phyloP scores from a whole-genome alignment of 2,329 filamentous ascomycete genomes.

The Polychaeton citri region DNA sequence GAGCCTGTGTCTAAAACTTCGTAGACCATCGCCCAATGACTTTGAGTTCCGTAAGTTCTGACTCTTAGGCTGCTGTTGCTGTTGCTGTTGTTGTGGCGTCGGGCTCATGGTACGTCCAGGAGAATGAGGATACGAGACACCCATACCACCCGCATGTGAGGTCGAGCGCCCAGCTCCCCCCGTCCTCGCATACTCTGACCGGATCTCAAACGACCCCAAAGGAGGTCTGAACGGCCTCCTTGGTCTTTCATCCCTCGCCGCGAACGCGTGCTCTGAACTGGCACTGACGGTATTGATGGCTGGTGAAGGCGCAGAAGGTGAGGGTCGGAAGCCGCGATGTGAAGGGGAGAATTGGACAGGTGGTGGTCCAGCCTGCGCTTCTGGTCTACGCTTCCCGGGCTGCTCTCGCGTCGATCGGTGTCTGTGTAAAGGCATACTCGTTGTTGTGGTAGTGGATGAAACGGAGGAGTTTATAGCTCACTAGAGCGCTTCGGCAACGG shows the following conservation, averaged over 20 bases:
- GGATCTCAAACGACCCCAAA: slow-evolving; percentile 6
- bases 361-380: too few species aligned
- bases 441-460: too few species aligned
- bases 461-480: too few species aligned
- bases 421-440: too few species aligned
- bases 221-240: slow-evolving; percentile 14
- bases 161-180: background rate
- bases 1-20: slow-evolving; percentile 11
- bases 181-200: background rate
- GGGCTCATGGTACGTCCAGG: background rate
- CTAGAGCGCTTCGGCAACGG: too few species aligned
- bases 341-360: slow-evolving; percentile 7
- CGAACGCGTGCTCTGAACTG: slow-evolving; percentile 22
- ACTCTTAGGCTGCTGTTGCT: background rate
- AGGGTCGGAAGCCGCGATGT: slow-evolving; percentile 16
- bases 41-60: slow-evolving; percentile 7
- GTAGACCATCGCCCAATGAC: slow-evolving; percentile 15
- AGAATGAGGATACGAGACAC: background rate
- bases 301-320: slow-evolving; percentile 14
- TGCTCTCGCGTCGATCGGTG: too few species aligned
- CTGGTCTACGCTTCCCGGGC: too few species aligned
- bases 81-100: background rate
- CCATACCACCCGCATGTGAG: background rate
- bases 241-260: slow-evolving; percentile 12
- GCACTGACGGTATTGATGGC: slow-evolving; percentile 16